phyloP scores from a whole-genome alignment of 805 yeast genomes.

The Alloascoidea hylecoeti region DNA sequence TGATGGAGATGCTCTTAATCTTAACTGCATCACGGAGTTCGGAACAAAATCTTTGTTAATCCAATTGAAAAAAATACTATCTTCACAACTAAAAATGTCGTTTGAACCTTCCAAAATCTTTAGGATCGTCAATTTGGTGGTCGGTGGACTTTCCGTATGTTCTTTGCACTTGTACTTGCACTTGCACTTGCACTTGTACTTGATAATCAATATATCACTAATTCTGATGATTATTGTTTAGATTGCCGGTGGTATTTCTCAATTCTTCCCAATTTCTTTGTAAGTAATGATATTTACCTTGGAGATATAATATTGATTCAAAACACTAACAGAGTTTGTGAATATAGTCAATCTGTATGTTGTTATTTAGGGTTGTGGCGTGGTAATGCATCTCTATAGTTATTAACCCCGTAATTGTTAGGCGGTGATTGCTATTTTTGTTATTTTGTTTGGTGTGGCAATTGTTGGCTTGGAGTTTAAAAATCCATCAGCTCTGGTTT shows the following conservation, averaged over 20 bases:
- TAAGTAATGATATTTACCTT: slow-evolving; percentile 6
- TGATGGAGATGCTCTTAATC: too few relatives aligned
- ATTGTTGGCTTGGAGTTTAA: slow-evolving; percentile 9
- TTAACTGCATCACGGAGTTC: too few relatives aligned
- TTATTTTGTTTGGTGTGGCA: slow-evolving; percentile 16
- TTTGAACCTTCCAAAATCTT: slow-evolving; percentile 12
- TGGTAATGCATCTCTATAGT: too few relatives aligned
- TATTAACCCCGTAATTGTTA: slow-evolving; percentile 5
- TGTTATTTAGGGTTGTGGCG: not conserved
- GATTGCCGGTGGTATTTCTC: slow-evolving; percentile 15
- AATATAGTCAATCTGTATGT: slow-evolving; percentile 11
- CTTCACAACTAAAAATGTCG: not conserved
- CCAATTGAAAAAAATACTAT: too few relatives aligned
- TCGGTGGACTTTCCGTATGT: slow-evolving; percentile 14
- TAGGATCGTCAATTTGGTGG: slow-evolving; percentile 16
- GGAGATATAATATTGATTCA: not conserved
- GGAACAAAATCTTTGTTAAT: too few relatives aligned
- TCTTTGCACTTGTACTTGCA: not conserved
- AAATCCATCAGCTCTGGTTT: slow-evolving; percentile 27
- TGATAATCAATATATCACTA: slow-evolving; percentile 2
- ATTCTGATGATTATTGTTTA: slow-evolving; percentile 2
- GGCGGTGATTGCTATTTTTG: slow-evolving; percentile 16
- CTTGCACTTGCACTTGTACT: not conserved
- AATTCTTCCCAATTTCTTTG: slow-evolving; percentile 16
- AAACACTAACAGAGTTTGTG: not conserved